Conservation (phyloP, 2,329 filamentous ascomycete species). For the Botrytis pseudocinerea region DNA sequence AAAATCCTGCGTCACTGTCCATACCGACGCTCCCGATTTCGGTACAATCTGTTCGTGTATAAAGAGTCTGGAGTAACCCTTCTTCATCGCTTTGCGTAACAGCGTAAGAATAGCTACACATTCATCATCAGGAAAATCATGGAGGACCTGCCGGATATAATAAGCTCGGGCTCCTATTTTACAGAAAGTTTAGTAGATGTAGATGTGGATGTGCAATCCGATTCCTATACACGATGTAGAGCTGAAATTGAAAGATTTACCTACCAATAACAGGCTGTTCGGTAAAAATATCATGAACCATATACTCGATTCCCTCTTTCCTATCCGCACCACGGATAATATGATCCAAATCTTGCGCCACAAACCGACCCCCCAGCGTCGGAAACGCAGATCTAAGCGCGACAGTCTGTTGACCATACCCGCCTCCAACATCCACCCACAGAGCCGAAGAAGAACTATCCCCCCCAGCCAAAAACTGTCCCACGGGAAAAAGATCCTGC, state of each 20-base stretch:
- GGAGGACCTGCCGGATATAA: not conserved
- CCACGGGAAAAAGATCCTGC: not conserved
- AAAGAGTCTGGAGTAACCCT: constrained; percentile 1
- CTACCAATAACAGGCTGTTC: constrained; percentile 35
- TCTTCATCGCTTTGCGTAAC: not conserved
- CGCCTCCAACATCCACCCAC: not conserved
- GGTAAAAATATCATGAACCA: constrained; percentile 37
- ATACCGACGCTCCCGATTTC: not conserved
- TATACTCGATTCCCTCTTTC: constrained; percentile 28
- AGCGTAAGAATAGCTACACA: not conserved
- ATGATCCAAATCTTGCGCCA: not conserved
- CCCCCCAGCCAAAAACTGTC: not conserved
- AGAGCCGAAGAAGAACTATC: not conserved
- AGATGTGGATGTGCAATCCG: not conserved
- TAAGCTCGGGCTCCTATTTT: not conserved
- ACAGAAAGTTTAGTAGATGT: not conserved
- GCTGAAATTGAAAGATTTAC: constrained; percentile 6
- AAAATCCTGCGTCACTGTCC: not conserved
- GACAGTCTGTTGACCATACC: not conserved
- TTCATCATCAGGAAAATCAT: not conserved
- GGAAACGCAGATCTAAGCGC: not conserved
- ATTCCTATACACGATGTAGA: not conserved
- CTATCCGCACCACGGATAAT: not conserved
- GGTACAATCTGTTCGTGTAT: constrained; percentile 2
- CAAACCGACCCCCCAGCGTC: not conserved